Base-by-base conservation (phyloP, 2,329 filamentous ascomycete species). In the Dothistroma pini region DNA sequence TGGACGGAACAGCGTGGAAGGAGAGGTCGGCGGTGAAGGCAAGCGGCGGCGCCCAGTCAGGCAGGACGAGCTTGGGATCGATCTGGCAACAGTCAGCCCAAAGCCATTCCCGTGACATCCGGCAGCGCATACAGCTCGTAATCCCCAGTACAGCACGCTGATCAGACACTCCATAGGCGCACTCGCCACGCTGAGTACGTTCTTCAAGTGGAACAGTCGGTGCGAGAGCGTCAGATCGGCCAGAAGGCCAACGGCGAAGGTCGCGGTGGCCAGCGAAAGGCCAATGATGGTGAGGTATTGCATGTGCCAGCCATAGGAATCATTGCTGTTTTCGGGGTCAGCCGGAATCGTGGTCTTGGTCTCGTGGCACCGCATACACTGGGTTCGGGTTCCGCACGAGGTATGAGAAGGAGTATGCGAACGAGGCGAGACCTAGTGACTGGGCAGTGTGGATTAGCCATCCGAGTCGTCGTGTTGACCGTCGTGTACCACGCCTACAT, bases 281-380 rank as follows among this genome's bases (percentile, higher is more conserved):
- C 88, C 89, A 60, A 91, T 83, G 70, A 91, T 91, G 66, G 89
- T 92, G 34, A 92, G 81, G 70, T 89, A 90, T 73, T 90, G 86
- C 64, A 86, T 83, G 70, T 89, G 83, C 76, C 87, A 87, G 60
- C 89, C 89, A 68, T 87, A 89, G 1, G 85, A 80, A 0, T 79
- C 76, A 55, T 82, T 82, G 50, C 86, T 81, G 79, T 10, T 11
- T n/a, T 34, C 14, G 35, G 38, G 2, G 47, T 66, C 62, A 68
- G 66, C 62, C 48, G 41, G 50, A 34, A n/a, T 32, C 19, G 25
- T 22, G 44, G 47, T 12, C 4, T 22, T 10, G 12, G 48, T 50
- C 31, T 34, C 58, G 34, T n/a, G 31, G 54, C 52, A 49, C 14
- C 49, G 22, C 71, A n/a, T 70, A 75, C 71, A 75, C 71, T 21